Evolutionary conservation across 768 basidiomycete species (phyloP).

Genomic region (Tephrocybe sp.): DNA sequence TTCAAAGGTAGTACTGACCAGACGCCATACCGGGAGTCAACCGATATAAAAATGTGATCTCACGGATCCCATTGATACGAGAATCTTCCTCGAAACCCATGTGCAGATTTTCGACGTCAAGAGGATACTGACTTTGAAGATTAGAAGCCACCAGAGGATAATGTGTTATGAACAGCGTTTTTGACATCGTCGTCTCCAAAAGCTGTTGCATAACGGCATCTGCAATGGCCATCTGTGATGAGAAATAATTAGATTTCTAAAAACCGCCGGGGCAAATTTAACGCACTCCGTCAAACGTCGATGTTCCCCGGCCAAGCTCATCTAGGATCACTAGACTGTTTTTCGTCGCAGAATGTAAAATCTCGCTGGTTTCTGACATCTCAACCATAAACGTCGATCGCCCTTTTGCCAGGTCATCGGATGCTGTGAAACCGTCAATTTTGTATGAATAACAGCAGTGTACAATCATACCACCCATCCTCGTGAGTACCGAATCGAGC

Average conservation of each 20-base stretch:
- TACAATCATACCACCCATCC: constrained; percentile 74
- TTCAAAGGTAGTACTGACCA: constrained; percentile 30
- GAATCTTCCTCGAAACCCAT: constrained; percentile 79
- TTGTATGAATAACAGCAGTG: background rate
- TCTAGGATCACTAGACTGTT: constrained; percentile 88
- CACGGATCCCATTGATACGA: constrained; percentile 67
- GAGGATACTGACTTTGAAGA: constrained; percentile 56
- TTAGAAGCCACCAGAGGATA: constrained; percentile 82
- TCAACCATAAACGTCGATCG: constrained; percentile 98
- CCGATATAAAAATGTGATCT: constrained; percentile 86
- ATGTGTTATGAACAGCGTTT: constrained; percentile 92
- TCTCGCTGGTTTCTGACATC: constrained; percentile 90
- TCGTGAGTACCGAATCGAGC: constrained; percentile 79
- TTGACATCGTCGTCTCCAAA: constrained; percentile 53
- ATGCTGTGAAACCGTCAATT: constrained; percentile 45
- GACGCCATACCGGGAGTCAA: constrained; percentile 69
- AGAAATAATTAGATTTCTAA: background rate
- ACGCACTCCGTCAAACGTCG: constrained; percentile 83
- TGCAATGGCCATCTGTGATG: constrained; percentile 78
- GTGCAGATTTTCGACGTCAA: constrained; percentile 72
- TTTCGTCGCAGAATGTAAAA: constrained; percentile 70
- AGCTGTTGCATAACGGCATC: constrained; percentile 76
- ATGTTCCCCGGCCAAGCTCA: constrained; percentile 86
- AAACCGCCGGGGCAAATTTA: background rate
- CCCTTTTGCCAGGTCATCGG: constrained; percentile 82